Base-by-base conservation (phyloP, 1,139 yeast genomes). In the Pichia sp. region DNA sequence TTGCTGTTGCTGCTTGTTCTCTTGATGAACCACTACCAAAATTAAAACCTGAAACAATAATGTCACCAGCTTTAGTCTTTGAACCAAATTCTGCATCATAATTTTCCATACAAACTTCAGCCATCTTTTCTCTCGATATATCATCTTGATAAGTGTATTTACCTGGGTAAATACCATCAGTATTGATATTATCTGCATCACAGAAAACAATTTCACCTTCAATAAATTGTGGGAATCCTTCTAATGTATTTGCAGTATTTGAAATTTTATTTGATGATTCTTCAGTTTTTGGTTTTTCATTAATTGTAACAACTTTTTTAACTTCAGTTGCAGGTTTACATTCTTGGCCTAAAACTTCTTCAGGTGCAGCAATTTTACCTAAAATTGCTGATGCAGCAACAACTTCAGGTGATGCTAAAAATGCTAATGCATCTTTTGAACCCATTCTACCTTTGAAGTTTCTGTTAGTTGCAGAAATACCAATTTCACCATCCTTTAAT, bases 391-490 rank as follows among this genome's bases (percentile, higher is more conserved):
- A 85, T 0, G 99, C 97, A 44, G 99, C 97, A 45, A 92, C 98
- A 36, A 92, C 96, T 55, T 90, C 97, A 8, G 99, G 99, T 3
- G 97, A 87, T 1, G 97, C 97, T 55, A 92, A 76, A 65, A 86
- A 92, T 0, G 98, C 98, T 52, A 89, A 71, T 1, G 98, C 98
- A 58, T 92, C 96, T 59, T 85, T 84, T 11, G 96, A 85, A 6
- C 99, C 99, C 99, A 92, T 92, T 70, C 99, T 81, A 48, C 99
- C 99, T 70, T 94, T 94, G 74, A 92, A 92, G 67, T 92, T 92
- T 70, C 99, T 80, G 71, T 92, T 92, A 8, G 98, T 94, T 48
- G 98, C 98, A 55, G 96, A 87, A 59, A 92, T 94, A 53, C 99
- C 98, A 47, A 94, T 95, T 66, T 92, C 97, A 38, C 98, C 98